Evolutionary conservation across 208 protist genomes (phyloP), one percentile per base, ranked within the genome.

Genomic region (Wallacemonas sp.): DNA sequence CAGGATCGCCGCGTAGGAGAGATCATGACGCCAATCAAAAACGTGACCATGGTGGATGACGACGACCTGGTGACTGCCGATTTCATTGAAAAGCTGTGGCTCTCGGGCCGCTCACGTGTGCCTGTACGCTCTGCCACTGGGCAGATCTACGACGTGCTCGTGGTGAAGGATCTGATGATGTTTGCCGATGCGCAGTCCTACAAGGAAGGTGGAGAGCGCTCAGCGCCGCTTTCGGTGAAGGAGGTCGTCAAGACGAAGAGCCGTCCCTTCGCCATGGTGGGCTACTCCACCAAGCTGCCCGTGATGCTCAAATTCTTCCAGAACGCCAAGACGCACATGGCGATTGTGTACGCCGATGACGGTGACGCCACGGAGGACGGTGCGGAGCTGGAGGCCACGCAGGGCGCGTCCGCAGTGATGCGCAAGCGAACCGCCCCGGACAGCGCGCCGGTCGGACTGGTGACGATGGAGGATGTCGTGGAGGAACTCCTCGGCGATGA

Each of bases 381-480:
- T 14, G 22, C 2, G 5, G 14, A 17, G 46, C 27, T 62, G 36
- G 70, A 72, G 6, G 49, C 54, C 9, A 60, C 47, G 27, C 22
- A 64, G 53, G 30, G 1, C 11, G 60, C n/a, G 39, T 63, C 66
- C 63, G 5, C 64, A 2, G 51, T 68, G 3, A 33, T 54, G 49
- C 63, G 68, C n/a, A 68, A 71, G 30, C 71, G 62, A 46, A 56
- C 72, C 42, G 28, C 62, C 22, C 17, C 24, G 6, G 21, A 56
- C 54, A 22, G 31, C 70, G 8, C 67, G 33, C 9, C 47, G 58
- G 68, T 96, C 58, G 90, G 90, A 45, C 68, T 96, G 26, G 78
- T 96, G 1, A 96, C 90, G 2, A 77, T 96, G 60, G 87, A 96
- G 70, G 90, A 96, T 70, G 84, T 96, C 17, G 83, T 94, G 30